Evolutionary conservation across 2,329 filamentous ascomycete species (phyloP), one percentile per base, ranked within the genome.

Genomic region (Keithomyces neogunnii): DNA sequence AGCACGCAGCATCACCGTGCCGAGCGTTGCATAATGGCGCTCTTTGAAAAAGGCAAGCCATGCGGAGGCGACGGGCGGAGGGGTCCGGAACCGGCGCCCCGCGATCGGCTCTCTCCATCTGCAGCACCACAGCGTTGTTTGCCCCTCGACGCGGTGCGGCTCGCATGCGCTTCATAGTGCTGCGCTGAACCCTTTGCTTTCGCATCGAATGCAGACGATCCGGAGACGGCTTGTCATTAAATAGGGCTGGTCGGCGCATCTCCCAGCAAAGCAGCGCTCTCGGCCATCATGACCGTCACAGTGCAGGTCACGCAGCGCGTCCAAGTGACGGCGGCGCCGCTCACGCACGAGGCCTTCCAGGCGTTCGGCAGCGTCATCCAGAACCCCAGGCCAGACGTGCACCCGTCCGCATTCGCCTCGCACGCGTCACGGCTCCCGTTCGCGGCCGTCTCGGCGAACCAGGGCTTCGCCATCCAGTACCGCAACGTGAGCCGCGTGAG

Each of bases 401-500:
- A 77, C 56, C 75, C 80, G 48, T 73, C 71, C 50, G 68, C 61
- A 9, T 61, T 62, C 53, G 73, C 78, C 48, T 72, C 70, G 43
- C 66, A 68, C 57, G 61, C 62, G 51, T 56, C 60, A 42, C 53
- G 58, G 3, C 59, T 71, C 3, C 72, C 77, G 30, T 66, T 71
- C 61, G 72, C 74, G 56, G 72, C 78, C 51, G 71, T 84, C 4
- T 75, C 81, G 3, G 80, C 84, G 45, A 97, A 97, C 73, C 91
- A 97, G 73, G 88, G 88, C 62, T 85, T 84, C 28, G 92, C 93
- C 13, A 82, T 92, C 62, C 95, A 95, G 68, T 95, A 93, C 69
- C 78, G 85, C 55, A 79, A 88, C 62, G 83, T 95, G 55, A 88
- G 89, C n/a, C 76, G 78, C 43, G 76, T 92, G 59, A 72, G 74